A percentile compares a stretch with the other conserved stretches of the same genome.
Evolutionary conservation across 495 filamentous ascomycete genomes (phyloP).

Genomic region (Lepraria neglecta): DNA sequence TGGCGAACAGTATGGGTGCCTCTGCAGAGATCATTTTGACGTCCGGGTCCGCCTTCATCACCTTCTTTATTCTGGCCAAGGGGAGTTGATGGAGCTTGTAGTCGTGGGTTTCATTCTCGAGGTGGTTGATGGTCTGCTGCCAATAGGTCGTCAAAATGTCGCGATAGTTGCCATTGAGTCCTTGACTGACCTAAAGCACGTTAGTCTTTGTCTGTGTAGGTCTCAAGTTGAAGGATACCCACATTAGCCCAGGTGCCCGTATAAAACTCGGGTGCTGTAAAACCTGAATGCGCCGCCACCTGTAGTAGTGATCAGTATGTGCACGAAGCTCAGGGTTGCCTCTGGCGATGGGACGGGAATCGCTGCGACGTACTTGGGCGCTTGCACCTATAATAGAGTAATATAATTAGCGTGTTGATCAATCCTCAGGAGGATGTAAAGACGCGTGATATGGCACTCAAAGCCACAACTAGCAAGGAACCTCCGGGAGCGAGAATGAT

Average conservation of each 20-base stretch:
- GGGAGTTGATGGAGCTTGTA: slow-evolving; percentile 97
- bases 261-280: slow-evolving; percentile 72
- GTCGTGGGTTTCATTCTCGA: slow-evolving; percentile 92
- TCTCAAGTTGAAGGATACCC: slow-evolving; percentile 23
- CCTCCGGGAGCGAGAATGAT: background rate
- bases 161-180: slow-evolving; percentile 83
- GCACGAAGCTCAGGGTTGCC: slow-evolving; percentile 51
- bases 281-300: slow-evolving; percentile 33
- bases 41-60: slow-evolving; percentile 99
- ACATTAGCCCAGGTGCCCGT: slow-evolving; percentile 95
- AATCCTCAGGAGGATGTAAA: background rate
- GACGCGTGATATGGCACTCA: background rate
- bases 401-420: slow-evolving; percentile 22
- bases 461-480: background rate
- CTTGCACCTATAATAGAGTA: slow-evolving; percentile 59
- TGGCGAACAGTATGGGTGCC: slow-evolving; percentile 94
- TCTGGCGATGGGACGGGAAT: background rate
- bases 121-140: slow-evolving; percentile 93
- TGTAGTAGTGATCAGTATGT: slow-evolving; percentile 39
- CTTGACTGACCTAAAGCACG: slow-evolving; percentile 74
- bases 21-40: slow-evolving; percentile 99
- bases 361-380: slow-evolving; percentile 58
- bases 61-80: slow-evolving; percentile 95
- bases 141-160: slow-evolving; percentile 98
- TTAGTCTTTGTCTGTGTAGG: slow-evolving; percentile 14